Base-by-base conservation (phyloP, 768 basidiomycete species). In the Trichaptum fuscoviolaceum region DNA sequence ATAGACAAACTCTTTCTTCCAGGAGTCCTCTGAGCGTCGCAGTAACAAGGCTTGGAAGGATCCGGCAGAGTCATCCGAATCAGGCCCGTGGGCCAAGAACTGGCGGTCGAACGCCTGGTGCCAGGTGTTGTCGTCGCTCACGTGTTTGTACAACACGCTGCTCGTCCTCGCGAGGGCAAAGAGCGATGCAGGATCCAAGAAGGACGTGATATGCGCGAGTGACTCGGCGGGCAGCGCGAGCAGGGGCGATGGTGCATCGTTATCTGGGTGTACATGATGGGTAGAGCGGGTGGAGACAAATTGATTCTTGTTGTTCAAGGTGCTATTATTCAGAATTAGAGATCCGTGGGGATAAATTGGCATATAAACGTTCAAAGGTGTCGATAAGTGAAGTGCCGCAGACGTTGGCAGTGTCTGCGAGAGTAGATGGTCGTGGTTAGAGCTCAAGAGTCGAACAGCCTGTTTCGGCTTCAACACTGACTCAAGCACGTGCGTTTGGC, bases 81-180 rank as follows among this genome's bases (percentile, higher is more conserved):
- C 90, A 20, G 91, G 91, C 9, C 81, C 76, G 64, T 92, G 83
- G 62, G 84, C 86, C 58, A 92, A 74, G 72, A 86, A 87, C 73
- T 88, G 87, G 64, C 80, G 84, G 68, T 87, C 78, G 75, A 91
- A 92, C 30, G 93, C 92, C 24, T 85, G 80, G 63, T 84, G 82
- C 92, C 92, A 95, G 36, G 90, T 93, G 71, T 85, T 87, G 67
- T 95, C 92, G 71, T 91, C 83, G 65, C 83, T 83, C 81, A 92
- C 78, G 82, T 92, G 91, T 68, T 82, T 78, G 73, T 82, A 80
- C 65, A 92, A 80, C 67, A 71, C 73, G 61, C 74, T 77, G 76
- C 82, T 83, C 67, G 87, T 85, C 69, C 76, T 73, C 24, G 82
- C 81, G 70, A 95, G 84, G 1, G 82, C 76, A 58, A 87, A 73